Conservation (phyloP, 345 rosid species). For the Brassica juncea region DNA sequence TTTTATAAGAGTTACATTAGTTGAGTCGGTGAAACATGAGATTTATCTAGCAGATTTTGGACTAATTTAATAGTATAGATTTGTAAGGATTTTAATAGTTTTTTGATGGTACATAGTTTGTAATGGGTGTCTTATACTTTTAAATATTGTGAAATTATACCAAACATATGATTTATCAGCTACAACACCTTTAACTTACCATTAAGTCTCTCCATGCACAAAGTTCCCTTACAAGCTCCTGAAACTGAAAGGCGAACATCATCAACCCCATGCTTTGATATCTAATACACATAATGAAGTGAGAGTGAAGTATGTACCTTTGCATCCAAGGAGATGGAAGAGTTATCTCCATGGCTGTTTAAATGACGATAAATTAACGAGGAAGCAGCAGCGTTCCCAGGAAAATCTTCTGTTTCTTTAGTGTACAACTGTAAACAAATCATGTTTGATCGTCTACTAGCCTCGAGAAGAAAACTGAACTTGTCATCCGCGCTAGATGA, state of each 20-base stretch:
- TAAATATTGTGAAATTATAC: too few species aligned
- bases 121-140: too few species aligned
- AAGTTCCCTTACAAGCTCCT: constrained; percentile 74
- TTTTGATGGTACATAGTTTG: too few species aligned
- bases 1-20: too few species aligned
- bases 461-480: constrained; percentile 74
- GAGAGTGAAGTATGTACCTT: constrained; percentile 49
- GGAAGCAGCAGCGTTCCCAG: constrained; percentile 79
- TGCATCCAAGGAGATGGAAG: constrained; percentile 48
- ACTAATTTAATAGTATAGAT: too few species aligned
- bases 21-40: too few species aligned
- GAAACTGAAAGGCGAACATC: constrained; percentile 45
- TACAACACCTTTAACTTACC: constrained; percentile 33
- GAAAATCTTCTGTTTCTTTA: constrained; percentile 76
- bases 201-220: constrained; percentile 96
- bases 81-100: too few species aligned
- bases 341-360: constrained; percentile 53
- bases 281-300: not conserved
- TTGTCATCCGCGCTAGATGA: constrained; percentile 64
- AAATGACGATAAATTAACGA: constrained; percentile 70
- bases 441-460: constrained; percentile 84
- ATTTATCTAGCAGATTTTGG: too few species aligned
- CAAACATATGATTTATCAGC: too few species aligned
- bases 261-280: not conserved
- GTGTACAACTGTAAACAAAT: constrained; percentile 70